phyloP scores from a whole-genome alignment of 2,329 filamentous ascomycete genomes.

The Dactylonectria estremocensis region DNA sequence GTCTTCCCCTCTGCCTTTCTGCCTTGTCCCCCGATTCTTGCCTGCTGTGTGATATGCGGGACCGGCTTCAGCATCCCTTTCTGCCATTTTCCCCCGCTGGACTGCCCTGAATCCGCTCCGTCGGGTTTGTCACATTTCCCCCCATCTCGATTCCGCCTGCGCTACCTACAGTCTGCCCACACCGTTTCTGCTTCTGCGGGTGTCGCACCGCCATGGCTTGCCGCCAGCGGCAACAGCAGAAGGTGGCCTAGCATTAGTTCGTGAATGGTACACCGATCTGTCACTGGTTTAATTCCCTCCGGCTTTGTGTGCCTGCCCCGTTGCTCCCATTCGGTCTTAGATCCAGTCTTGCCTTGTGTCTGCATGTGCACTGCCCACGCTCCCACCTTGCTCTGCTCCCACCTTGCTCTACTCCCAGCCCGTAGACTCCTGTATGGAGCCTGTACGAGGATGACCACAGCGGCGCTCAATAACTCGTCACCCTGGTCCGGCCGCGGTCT shows the following conservation, averaged over 20 bases:
- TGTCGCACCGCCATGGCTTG: background rate
- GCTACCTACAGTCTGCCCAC: background rate
- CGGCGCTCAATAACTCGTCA: background rate
- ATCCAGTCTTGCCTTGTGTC: background rate
- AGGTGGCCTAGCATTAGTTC: background rate
- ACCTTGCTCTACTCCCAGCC: too few species aligned
- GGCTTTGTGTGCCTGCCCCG: background rate
- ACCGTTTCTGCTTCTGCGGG: background rate
- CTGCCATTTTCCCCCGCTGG: background rate
- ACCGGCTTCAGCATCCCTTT: background rate
- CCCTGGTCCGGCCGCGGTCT: too few species aligned
- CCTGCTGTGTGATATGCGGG: background rate
- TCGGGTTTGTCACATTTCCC: background rate
- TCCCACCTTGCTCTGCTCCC: background rate
- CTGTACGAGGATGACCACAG: background rate
- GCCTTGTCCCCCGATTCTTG: background rate
- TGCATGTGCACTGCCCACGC: constrained; percentile 3
- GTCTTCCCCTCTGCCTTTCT: background rate
- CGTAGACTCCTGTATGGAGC: too few species aligned
- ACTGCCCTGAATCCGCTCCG: background rate
- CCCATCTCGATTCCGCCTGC: constrained; percentile 2
- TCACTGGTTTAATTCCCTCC: background rate
- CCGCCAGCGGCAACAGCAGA: too few species aligned
- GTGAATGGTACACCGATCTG: background rate
- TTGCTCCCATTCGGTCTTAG: background rate